Base-by-base conservation (phyloP, 2,329 filamentous ascomycete species). In the Alternaria viburni region DNA sequence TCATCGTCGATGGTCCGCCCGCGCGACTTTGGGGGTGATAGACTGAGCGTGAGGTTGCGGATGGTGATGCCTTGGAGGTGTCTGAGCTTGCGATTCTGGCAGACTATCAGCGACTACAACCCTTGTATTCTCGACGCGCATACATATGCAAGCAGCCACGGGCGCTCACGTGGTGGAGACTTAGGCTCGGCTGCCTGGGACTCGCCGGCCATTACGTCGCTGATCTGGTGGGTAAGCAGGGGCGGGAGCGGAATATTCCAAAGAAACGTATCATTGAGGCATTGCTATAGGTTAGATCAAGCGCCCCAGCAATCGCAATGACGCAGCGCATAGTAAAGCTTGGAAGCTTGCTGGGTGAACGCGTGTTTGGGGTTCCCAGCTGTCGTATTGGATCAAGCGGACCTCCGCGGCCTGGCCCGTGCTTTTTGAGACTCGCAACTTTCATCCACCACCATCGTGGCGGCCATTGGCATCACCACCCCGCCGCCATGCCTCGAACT, bases 21-120 rank as follows among this genome's bases (percentile, higher is more conserved):
- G 56, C 84, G 84, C 41, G 77, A 68, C 63, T 86, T 74, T 82
- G 73, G 82, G 82, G 62, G 84, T 5, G 19, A 26, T 84, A 23
- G 83, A 84, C 69, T 69, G n/a, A 97, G 89, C 65, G 89, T 89
- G 46, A 97, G 84, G 79, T 97, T 97, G 61, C 95, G 92, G 55
- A 97, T 83, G 59, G 92, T 95, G 71, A 98, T 88, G 69, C 93
- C 93, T 73, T 92, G 90, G 5, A 97, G 86, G 83, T 97, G 94
- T 58, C 95, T 90, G 57, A 98, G 85, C 79, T 91, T 93, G 78
- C 93, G 92, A 79, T 97, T 97, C 86, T 96, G 71, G 1, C 15
- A 23, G 21, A 30, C n/a, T 11, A 46, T 51, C 62, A 58, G 61
- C 46, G 46, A 15, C 36, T 11, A 44, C 5, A 9, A 13, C 28